phyloP scores from a whole-genome alignment of 1,284 basidiomycete genomes.

The Boletellus deceptivus region DNA sequence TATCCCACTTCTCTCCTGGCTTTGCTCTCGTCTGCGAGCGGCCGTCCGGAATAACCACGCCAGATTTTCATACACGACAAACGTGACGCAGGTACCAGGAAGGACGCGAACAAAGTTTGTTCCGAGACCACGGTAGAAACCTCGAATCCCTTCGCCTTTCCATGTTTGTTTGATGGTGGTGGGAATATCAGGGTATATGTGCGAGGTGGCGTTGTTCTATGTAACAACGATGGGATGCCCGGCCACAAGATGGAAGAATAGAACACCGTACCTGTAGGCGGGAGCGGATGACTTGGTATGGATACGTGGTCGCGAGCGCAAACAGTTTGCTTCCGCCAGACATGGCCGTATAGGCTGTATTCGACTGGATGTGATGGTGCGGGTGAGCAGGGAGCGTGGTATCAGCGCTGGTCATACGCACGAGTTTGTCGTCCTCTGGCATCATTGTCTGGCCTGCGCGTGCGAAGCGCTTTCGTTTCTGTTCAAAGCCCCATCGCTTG shows the following conservation, averaged over 20 bases:
- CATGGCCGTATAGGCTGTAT: slow-evolving; percentile 89
- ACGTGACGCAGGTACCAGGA: slow-evolving; percentile 96
- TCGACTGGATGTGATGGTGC: slow-evolving; percentile 58
- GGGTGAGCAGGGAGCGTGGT: neutral
- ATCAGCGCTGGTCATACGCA: slow-evolving; percentile 39
- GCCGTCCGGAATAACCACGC: slow-evolving; percentile 77
- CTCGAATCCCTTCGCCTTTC: slow-evolving; percentile 74
- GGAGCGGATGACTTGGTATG: slow-evolving; percentile 96
- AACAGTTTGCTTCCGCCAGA: slow-evolving; percentile 89
- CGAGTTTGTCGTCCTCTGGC: slow-evolving; percentile 80
- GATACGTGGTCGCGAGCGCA: slow-evolving; percentile 88
- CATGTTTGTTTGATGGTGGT: slow-evolving; percentile 80
- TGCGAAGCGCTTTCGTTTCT: slow-evolving; percentile 62
- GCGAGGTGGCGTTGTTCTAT: slow-evolving; percentile 60
- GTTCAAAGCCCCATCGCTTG: slow-evolving; percentile 85
- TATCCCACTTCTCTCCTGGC: neutral
- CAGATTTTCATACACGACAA: slow-evolving; percentile 97
- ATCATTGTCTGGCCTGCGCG: slow-evolving; percentile 62
- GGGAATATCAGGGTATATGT: slow-evolving; percentile 80
- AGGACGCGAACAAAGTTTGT: slow-evolving; percentile 97
- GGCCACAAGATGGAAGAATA: neutral
- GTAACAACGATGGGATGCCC: neutral
- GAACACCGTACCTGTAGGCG: slow-evolving; percentile 74
- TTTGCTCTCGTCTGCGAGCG: slow-evolving; percentile 41
- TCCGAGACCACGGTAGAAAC: slow-evolving; percentile 94